These are phyloP conservation scores for Tympanopsis confertula DNA, from an alignment of 2,329 filamentous ascomycete species.

Conservation along the genomic window DNA sequence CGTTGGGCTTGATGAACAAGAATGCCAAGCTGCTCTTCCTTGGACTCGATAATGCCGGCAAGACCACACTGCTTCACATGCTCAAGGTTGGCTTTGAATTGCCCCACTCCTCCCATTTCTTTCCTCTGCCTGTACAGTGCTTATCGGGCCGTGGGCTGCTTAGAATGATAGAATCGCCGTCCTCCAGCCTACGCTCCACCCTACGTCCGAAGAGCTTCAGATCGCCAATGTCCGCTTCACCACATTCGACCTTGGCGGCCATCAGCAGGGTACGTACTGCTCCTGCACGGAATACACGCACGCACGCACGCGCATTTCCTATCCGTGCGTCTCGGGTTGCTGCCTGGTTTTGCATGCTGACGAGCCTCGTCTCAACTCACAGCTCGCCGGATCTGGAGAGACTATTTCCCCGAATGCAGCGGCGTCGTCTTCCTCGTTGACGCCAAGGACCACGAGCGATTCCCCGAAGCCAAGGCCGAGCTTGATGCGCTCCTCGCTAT, in stretches of 20 bases:
- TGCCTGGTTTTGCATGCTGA: no score
- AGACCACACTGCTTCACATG: constrained; percentile 54
- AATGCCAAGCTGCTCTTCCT: constrained; percentile 54
- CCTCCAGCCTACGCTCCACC: constrained; percentile 44
- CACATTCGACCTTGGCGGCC: constrained; percentile 44
- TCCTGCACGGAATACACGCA: neutral
- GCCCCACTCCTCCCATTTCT: constrained; percentile 3
- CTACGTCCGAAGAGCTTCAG: constrained; percentile 45
- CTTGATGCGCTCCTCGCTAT: constrained; percentile 62
- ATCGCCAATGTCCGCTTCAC: constrained; percentile 53
- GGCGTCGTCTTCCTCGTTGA: constrained; percentile 69
- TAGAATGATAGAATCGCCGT: constrained; percentile 50
- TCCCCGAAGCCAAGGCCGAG: constrained; percentile 62
- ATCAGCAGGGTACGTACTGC: neutral
- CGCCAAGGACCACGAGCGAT: constrained; percentile 62
- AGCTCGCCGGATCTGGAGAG: constrained; percentile 58
- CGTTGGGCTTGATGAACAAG: constrained; percentile 49
- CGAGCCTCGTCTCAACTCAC: constrained; percentile 8
- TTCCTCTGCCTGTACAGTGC: no score
- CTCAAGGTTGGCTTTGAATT: constrained; percentile 34
- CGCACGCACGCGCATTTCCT: no score
- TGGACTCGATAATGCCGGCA: constrained; percentile 51
- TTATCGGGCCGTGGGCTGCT: no score
- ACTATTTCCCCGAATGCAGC: constrained; percentile 60
- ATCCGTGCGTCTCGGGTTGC: no score